Evolutionary conservation across 129 eudicot species (phyloP).

Genomic region (Pittosporum tobira): DNA sequence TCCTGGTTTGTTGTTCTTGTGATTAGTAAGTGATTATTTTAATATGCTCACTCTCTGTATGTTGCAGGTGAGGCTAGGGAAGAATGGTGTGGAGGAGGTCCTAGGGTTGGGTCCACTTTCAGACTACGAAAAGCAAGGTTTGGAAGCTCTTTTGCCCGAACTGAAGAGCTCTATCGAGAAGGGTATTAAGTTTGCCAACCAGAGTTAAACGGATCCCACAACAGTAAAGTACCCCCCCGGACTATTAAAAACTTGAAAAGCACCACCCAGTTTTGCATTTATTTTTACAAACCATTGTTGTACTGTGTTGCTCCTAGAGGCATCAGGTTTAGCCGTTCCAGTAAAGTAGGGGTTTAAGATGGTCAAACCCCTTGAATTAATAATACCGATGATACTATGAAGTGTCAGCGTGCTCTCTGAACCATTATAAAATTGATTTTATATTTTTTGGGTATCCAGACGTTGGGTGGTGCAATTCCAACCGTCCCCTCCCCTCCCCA

Average conservation of each 20-base stretch:
- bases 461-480: no score
- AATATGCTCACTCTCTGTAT: neutral
- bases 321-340: neutral
- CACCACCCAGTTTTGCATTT: constrained; percentile 34
- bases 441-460: no score
- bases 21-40: neutral
- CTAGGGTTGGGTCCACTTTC: constrained; percentile 67
- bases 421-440: neutral
- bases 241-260: neutral
- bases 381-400: constrained; percentile 1
- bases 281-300: constrained; percentile 19
- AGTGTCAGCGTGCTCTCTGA: neutral
- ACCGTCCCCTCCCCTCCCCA: no score
- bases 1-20: no score
- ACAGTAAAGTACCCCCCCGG: neutral
- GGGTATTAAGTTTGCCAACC: constrained; percentile 71
- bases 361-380: neutral
- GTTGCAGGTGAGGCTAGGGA: constrained; percentile 88
- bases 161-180: constrained; percentile 74
- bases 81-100: constrained; percentile 94
- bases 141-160: constrained; percentile 62
- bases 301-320: constrained; percentile 16
- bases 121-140: constrained; percentile 63
- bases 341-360: constrained; percentile 2
- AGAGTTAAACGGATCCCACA: constrained; percentile 11